Conservation (phyloP, 192 early-diverging fungal genomes). For the Haplosporangium gracile region DNA sequence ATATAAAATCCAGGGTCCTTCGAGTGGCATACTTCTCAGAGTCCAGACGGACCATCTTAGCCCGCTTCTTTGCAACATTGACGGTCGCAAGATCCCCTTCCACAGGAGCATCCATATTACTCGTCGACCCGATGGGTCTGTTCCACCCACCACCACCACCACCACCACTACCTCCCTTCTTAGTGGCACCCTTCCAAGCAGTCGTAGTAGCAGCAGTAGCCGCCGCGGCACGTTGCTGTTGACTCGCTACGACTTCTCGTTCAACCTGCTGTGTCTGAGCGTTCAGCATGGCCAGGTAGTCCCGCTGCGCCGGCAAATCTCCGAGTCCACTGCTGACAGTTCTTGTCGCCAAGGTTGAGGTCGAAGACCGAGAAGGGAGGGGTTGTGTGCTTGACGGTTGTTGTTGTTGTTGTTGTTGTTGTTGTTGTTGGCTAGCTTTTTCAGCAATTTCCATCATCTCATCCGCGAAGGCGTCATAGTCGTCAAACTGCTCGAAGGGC, state of each 20-base stretch:
- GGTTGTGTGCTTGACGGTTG: background rate
- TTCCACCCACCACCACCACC: background rate
- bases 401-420: background rate
- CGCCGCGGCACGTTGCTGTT: slow-evolving; percentile 2
- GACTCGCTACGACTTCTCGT: background rate
- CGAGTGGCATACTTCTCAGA: slow-evolving; percentile 19
- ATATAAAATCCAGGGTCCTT: background rate
- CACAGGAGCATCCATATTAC: background rate
- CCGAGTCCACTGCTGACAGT: background rate
- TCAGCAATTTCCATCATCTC: slow-evolving; percentile 46
- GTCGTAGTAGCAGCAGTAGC: background rate
- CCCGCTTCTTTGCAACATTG: slow-evolving; percentile 30
- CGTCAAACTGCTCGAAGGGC: slow-evolving; percentile 44
- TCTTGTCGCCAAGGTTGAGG: background rate
- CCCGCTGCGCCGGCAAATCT: slow-evolving; percentile 29
- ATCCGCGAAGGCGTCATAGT: slow-evolving; percentile 45
- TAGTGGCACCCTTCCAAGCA: background rate
- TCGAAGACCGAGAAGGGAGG: background rate
- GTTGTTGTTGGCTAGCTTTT: background rate
- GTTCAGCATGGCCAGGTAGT: slow-evolving; percentile 34
- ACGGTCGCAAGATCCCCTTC: slow-evolving; percentile 28
- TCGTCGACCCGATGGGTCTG: slow-evolving; percentile 23
- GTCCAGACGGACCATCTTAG: slow-evolving; percentile 31
- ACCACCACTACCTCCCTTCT: background rate
- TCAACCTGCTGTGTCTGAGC: background rate